A percentile compares a stretch with the other conserved stretches of the same genome.
phyloP scores from a whole-genome alignment of 306 rosid species.

The Medicago ruthenica region DNA sequence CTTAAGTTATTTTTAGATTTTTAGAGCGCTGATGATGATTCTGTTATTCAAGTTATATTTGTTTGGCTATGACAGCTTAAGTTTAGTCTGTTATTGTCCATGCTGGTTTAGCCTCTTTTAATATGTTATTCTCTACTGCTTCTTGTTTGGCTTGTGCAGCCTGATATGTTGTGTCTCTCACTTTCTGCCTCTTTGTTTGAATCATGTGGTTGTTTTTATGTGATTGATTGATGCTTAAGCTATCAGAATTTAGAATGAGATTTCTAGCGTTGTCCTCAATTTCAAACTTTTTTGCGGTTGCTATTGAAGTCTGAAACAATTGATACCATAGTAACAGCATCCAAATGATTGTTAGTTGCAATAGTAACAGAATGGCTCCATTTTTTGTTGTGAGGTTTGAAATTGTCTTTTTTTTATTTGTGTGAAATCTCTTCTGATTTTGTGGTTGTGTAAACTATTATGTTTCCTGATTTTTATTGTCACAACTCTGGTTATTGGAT shows the following conservation, averaged over 20 bases:
- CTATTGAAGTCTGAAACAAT: neutral
- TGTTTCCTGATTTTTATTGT: neutral
- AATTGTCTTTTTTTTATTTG: no score
- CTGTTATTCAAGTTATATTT: slow-evolving; percentile 48
- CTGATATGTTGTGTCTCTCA: neutral
- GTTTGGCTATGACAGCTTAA: slow-evolving; percentile 44
- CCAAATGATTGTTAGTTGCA: neutral
- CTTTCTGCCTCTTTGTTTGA: neutral
- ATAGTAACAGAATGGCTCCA: neutral
- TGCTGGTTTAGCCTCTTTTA: slow-evolving; percentile 12
- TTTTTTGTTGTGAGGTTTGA: neutral
- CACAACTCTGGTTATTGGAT: no score
- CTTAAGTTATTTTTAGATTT: slow-evolving; percentile 47
- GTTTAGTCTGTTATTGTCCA: slow-evolving; percentile 32
- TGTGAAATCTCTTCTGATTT: neutral
- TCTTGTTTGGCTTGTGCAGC: neutral
- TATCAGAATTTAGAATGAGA: neutral
- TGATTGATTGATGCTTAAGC: slow-evolving; percentile 12
- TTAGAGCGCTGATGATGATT: slow-evolving; percentile 55
- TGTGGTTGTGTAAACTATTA: neutral
- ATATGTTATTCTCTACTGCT: neutral
- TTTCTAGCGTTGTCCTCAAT: neutral
- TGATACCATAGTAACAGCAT: neutral
- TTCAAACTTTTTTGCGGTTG: neutral
- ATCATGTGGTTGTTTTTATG: slow-evolving; percentile 3